Evolutionary conservation across 306 rosid genomes (phyloP), one percentile per base, ranked within the genome.

Genomic region (Mucuna pruriens): DNA sequence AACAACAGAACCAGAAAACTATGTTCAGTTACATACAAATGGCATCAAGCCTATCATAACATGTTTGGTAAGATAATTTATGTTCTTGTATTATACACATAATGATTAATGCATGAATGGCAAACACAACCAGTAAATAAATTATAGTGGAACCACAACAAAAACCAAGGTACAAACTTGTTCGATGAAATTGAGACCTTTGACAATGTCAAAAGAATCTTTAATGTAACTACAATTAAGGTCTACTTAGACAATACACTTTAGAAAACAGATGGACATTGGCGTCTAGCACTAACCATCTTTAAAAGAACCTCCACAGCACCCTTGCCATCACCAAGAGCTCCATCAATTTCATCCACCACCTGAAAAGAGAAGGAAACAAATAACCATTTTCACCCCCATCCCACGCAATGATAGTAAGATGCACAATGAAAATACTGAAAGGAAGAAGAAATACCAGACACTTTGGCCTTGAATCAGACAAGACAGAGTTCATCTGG

Each of bases 301-400:
- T 95, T 95, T 82, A 95, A 62, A 75, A 95, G 92, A 84, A 80
- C 95, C 66, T 95, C 98, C 72, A 95, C 97, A n/a, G 97, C 98
- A 77, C 98, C 98, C 83, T 91, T 95, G 42, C 98, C 98, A 61
- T 95, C 98, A 39, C 91, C 87, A 66, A 95, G 98, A 25, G 97
- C 90, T 74, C 98, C 98, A 84, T 95, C 98, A 84, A 95, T 95
- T 90, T 95, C 97, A 83, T 95, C 98, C 85, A 95, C 85, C 83
- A 95, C 94, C 98, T 95, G 82, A 42, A 74, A 66, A 64, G 74
- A 64, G 82, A 60, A 67, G 72, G 38, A 38, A 49, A 71, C 8
- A 26, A 77, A 67, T 26, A 45, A 70, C 10, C 69, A 52, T 76
- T 65, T 26, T 81, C 51, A 62, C 19, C 61, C 54, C 11, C 39